Percentiles rank a stretch among this genome's conserved stretches.
Conservation (phyloP, 2,329 filamentous ascomycete genomes). For the Monosporascus sp. region DNA sequence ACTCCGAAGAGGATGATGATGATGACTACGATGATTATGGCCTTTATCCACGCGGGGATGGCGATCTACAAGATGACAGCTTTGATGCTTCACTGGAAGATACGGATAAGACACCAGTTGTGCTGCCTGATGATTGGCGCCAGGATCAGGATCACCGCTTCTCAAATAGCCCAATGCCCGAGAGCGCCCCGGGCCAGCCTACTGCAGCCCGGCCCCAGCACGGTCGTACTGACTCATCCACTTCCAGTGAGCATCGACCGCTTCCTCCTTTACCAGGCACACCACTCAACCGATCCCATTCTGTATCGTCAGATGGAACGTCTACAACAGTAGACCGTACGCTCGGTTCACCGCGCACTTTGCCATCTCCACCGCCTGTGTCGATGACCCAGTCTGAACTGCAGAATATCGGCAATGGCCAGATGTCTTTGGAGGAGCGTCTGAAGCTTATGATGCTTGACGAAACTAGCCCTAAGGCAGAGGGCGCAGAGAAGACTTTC, state of each 20-base stretch:
- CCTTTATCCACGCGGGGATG: constrained; percentile 47
- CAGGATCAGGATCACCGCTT: constrained; percentile 70
- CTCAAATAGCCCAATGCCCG: constrained; percentile 64
- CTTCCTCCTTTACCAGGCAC: constrained; percentile 78
- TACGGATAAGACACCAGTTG: constrained; percentile 93
- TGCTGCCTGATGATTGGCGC: constrained; percentile 95
- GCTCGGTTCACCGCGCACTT: constrained; percentile 57
- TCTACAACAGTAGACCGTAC: constrained; percentile 69
- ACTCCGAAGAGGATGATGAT: constrained; percentile 72
- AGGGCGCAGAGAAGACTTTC: constrained; percentile 41
- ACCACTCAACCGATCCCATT: constrained; percentile 37
- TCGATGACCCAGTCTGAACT: constrained; percentile 71
- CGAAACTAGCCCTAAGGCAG: constrained; percentile 34
- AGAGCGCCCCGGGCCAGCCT: constrained; percentile 37
- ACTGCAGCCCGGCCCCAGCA: constrained; percentile 48
- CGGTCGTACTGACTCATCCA: constrained; percentile 64
- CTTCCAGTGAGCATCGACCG: constrained; percentile 78
- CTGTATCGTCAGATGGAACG: constrained; percentile 56
- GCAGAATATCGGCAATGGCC: constrained; percentile 65
- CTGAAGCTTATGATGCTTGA: constrained; percentile 84
- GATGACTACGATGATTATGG: constrained; percentile 55
- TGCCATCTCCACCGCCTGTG: constrained; percentile 70
- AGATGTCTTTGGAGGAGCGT: constrained; percentile 81
- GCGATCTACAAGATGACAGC: constrained; percentile 70
- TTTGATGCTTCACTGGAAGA: constrained; percentile 95